phyloP scores from a whole-genome alignment of 2,329 filamentous ascomycete genomes.

The Arthroderma sp. region DNA sequence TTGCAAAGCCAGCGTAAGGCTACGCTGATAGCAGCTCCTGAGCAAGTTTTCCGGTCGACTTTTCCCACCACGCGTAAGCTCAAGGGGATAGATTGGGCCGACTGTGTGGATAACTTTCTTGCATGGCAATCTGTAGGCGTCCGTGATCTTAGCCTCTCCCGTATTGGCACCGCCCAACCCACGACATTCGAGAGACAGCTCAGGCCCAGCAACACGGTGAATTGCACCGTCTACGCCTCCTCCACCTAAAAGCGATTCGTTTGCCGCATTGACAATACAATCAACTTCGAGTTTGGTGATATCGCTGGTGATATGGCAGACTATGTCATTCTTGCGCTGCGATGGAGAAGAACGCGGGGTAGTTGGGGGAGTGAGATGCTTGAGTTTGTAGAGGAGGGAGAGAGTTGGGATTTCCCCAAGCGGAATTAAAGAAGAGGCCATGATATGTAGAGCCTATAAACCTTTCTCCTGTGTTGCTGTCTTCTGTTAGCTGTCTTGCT shows the following conservation, averaged over 20 bases:
- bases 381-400: conserved; percentile 51
- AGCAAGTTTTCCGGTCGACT: conserved; percentile 29
- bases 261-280: conserved; percentile 89
- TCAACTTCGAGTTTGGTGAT: conserved; percentile 69
- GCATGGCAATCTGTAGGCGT: conserved; percentile 61
- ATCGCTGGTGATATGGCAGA: conserved; percentile 60
- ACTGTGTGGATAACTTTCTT: conserved; percentile 79
- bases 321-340: conserved; percentile 53
- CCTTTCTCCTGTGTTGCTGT: too few relatives aligned
- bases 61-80: conserved; percentile 21
- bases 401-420: conserved; percentile 27
- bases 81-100: conserved; percentile 58
- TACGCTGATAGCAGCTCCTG: conserved; percentile 55
- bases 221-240: conserved; percentile 88
- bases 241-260: conserved; percentile 62
- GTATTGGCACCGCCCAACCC: conserved; percentile 59
- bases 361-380: conserved; percentile 32
- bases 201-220: conserved; percentile 63
- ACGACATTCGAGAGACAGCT: conserved; percentile 58
- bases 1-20: conserved; percentile 58
- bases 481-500: too few relatives aligned
- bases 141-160: conserved; percentile 71
- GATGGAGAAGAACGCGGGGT: conserved; percentile 27
- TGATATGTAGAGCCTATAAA: too few relatives aligned
- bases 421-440: conserved; percentile 3